phyloP scores from a whole-genome alignment of 345 rosid species.

The Adansonia digitata region DNA sequence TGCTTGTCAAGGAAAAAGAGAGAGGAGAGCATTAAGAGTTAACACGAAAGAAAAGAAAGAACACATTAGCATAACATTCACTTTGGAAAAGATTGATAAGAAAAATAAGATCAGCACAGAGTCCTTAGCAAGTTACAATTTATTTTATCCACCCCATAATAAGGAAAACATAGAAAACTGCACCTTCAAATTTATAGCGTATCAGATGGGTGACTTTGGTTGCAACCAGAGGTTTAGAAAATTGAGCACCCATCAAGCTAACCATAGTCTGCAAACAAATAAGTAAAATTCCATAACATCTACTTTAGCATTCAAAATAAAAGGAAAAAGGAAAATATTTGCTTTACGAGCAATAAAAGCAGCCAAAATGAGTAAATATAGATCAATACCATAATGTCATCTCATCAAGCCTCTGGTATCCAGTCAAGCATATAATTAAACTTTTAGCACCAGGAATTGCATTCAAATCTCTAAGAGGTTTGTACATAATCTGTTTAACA shows the following conservation, averaged over 20 bases:
- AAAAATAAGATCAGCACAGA: background rate
- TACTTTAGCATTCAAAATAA: too few species aligned
- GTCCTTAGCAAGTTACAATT: background rate
- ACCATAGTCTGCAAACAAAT: slow-evolving; percentile 72
- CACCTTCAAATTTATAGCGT: slow-evolving; percentile 96
- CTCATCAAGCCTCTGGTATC: slow-evolving; percentile 90
- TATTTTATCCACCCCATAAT: background rate
- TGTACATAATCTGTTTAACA: slow-evolving; percentile 61
- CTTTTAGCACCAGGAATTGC: slow-evolving; percentile 71
- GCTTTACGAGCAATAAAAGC: background rate
- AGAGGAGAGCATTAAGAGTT: background rate
- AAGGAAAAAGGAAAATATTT: too few species aligned
- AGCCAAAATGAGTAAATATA: background rate
- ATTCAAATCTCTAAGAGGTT: slow-evolving; percentile 66
- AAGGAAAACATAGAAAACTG: slow-evolving; percentile 9
- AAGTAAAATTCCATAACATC: slow-evolving; percentile 3
- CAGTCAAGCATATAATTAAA: slow-evolving; percentile 76
- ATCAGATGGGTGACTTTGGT: slow-evolving; percentile 86
- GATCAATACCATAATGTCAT: slow-evolving; percentile 72
- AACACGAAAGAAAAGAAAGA: background rate
- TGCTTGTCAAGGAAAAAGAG: background rate
- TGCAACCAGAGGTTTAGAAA: slow-evolving; percentile 88
- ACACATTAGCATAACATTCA: background rate
- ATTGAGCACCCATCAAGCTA: slow-evolving; percentile 80
- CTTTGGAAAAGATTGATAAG: background rate